phyloP scores from a whole-genome alignment of 768 basidiomycete species.

The Tylopilus sp. region DNA sequence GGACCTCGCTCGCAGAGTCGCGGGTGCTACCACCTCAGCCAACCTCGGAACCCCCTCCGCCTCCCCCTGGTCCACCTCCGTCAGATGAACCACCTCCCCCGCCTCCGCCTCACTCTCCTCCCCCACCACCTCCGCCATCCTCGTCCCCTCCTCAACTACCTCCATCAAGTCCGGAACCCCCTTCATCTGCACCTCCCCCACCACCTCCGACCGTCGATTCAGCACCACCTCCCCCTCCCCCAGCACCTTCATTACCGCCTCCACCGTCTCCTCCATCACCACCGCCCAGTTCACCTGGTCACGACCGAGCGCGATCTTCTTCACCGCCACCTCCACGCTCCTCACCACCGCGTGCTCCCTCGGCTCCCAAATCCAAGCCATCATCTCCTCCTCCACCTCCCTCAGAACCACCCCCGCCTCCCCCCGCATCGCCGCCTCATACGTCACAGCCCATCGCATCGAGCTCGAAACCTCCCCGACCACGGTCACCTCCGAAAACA shows the following conservation, averaged over 20 bases:
- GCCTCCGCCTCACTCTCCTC: slow-evolving; percentile 25
- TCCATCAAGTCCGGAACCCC: slow-evolving; percentile 17
- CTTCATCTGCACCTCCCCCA: slow-evolving; percentile 15
- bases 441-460: slow-evolving; percentile 29
- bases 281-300: slow-evolving; percentile 9
- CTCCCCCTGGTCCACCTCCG: slow-evolving; percentile 30
- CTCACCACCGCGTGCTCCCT: slow-evolving; percentile 22
- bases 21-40: slow-evolving; percentile 35
- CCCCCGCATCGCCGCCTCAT: slow-evolving; percentile 24
- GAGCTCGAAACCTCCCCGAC: slow-evolving; percentile 17
- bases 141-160: slow-evolving; percentile 26
- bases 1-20: slow-evolving; percentile 23
- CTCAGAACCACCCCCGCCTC: slow-evolving; percentile 14
- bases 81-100: slow-evolving; percentile 27
- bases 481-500: slow-evolving; percentile 21
- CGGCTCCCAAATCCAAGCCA: slow-evolving; percentile 27
- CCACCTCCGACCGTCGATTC: slow-evolving; percentile 13
- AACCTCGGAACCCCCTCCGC: slow-evolving; percentile 36
- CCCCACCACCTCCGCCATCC: slow-evolving; percentile 25
- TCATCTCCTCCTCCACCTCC: slow-evolving; percentile 28
- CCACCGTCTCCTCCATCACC: slow-evolving; percentile 13
- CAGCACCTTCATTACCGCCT: slow-evolving; percentile 3
- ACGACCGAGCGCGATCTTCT: slow-evolving; percentile 19
- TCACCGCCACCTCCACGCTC: slow-evolving; percentile 25
- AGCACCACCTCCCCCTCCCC: slow-evolving; percentile 23